Evolutionary conservation across 306 rosid species (phyloP).

Genomic region (Arachis hypogaea): DNA sequence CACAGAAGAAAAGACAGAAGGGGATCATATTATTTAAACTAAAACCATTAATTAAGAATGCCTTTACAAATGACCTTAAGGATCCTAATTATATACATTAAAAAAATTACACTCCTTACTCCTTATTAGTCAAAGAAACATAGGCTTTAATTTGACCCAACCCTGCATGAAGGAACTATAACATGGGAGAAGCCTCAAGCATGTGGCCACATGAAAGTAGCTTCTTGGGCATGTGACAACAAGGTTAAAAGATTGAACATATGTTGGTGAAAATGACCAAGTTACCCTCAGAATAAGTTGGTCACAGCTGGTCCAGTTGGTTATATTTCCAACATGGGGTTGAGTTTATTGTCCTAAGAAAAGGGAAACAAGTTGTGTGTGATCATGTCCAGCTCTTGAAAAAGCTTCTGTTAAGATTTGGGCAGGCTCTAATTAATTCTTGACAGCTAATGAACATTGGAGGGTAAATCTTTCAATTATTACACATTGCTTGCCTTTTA

Average conservation of each 20-base stretch:
- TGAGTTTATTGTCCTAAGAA: constrained; percentile 52
- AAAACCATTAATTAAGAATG: constrained; percentile 6
- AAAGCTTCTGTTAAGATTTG: constrained; percentile 78
- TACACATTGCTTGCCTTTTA: constrained; percentile 54
- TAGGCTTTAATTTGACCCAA: constrained; percentile 55
- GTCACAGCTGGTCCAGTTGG: constrained; percentile 41
- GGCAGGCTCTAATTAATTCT: constrained; percentile 65
- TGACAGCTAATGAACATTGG: constrained; percentile 80
- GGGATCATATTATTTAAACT: constrained; percentile 34
- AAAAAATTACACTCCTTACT: neutral
- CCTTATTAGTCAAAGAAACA: constrained; percentile 60
- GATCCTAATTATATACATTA: constrained; percentile 33
- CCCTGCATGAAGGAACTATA: constrained; percentile 61
- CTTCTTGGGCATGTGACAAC: constrained; percentile 76
- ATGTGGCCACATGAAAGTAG: constrained; percentile 95
- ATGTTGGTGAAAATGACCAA: constrained; percentile 48
- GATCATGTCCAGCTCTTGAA: constrained; percentile 54
- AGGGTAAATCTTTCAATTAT: constrained; percentile 67
- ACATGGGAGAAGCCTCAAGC: constrained; percentile 75
- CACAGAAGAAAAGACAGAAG: constrained; percentile 38
- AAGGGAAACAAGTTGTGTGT: constrained; percentile 49
- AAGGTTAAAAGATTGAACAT: constrained; percentile 49
- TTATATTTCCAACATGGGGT: constrained; percentile 37
- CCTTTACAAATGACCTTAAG: constrained; percentile 42
- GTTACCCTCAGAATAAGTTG: constrained; percentile 51